Percentiles rank a stretch among this genome's conserved stretches.
phyloP scores from a whole-genome alignment of 2,329 filamentous ascomycete species.

The Ampelomyces quisqualis region DNA sequence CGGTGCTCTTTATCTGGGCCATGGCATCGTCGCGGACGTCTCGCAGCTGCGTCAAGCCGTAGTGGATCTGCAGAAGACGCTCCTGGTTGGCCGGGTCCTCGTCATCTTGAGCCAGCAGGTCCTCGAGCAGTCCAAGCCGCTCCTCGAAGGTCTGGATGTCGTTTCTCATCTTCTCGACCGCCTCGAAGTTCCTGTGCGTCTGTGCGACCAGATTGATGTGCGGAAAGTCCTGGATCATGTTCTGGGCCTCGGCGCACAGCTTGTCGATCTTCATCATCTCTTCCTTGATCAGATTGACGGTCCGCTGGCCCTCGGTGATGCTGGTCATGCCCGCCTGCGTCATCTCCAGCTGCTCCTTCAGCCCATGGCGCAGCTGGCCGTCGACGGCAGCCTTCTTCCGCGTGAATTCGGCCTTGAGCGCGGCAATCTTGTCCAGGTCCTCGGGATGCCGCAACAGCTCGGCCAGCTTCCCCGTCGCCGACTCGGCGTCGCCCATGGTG shows the following conservation, averaged over 20 bases:
- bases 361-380: constrained; percentile 80
- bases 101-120: constrained; percentile 79
- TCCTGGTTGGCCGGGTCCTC: constrained; percentile 85
- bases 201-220: constrained; percentile 90
- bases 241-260: constrained; percentile 93
- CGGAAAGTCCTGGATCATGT: constrained; percentile 95
- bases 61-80: constrained; percentile 85
- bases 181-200: constrained; percentile 93
- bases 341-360: constrained; percentile 89
- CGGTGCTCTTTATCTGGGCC: constrained; percentile 79
- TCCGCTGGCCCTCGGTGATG: constrained; percentile 85
- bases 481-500: constrained; percentile 63
- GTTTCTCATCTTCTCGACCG: constrained; percentile 87
- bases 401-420: constrained; percentile 86
- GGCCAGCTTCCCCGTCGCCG: constrained; percentile 72
- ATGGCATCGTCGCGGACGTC: constrained; percentile 96
- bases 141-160: constrained; percentile 86
- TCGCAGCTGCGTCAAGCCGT: constrained; percentile 84
- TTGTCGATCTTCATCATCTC: constrained; percentile 99
- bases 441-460: constrained; percentile 94
- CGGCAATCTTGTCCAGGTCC: constrained; percentile 92
- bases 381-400: constrained; percentile 93
- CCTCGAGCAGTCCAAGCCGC: constrained; percentile 72
- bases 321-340: constrained; percentile 91
- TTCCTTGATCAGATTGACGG: constrained; percentile 89